Conservation (phyloP, 2,329 filamentous ascomycete genomes). For the Aspergillaceae sp. region DNA sequence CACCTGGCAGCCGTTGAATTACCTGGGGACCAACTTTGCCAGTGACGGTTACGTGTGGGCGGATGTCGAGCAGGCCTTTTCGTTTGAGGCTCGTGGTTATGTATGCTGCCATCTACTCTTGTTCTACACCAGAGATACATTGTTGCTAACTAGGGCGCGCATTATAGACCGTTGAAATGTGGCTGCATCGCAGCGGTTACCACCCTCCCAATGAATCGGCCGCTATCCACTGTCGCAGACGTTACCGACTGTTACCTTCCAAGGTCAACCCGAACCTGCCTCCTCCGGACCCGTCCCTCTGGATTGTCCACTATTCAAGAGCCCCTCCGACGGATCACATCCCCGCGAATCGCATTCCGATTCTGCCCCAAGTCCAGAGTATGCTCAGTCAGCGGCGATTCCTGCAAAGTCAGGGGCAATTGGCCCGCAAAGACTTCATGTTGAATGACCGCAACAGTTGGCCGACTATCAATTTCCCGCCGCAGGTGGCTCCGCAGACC, state of each 20-base stretch:
- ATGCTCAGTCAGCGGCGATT: slow-evolving; percentile 43
- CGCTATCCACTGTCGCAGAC: slow-evolving; percentile 68
- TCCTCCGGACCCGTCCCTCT: slow-evolving; percentile 70
- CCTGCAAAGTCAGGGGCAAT: slow-evolving; percentile 66
- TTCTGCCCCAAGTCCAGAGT: slow-evolving; percentile 34
- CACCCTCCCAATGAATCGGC: slow-evolving; percentile 62
- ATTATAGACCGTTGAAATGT: slow-evolving; percentile 73
- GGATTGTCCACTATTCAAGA: slow-evolving; percentile 83
- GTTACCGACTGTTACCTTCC: slow-evolving; percentile 72
- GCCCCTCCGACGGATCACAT: slow-evolving; percentile 66
- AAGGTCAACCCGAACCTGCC: slow-evolving; percentile 60
- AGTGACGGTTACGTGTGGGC: slow-evolving; percentile 92
- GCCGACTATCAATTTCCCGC: slow-evolving; percentile 70
- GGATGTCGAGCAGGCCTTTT: slow-evolving; percentile 67
- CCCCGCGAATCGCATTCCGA: slow-evolving; percentile 51
- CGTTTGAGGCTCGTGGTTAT: slow-evolving; percentile 63
- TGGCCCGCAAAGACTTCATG: slow-evolving; percentile 90
- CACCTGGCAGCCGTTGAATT: slow-evolving; percentile 75
- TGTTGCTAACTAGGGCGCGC: background rate
- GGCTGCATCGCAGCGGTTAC: slow-evolving; percentile 73
- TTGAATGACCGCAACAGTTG: slow-evolving; percentile 81
- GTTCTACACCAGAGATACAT: slow-evolving; percentile 8
- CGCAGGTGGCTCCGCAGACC: slow-evolving; percentile 42
- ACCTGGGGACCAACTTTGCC: slow-evolving; percentile 64
- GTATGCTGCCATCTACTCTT: slow-evolving; percentile 36